Evolutionary conservation across 805 yeast genomes (phyloP).

Genomic region (Metschnikowia noctiluminum): DNA sequence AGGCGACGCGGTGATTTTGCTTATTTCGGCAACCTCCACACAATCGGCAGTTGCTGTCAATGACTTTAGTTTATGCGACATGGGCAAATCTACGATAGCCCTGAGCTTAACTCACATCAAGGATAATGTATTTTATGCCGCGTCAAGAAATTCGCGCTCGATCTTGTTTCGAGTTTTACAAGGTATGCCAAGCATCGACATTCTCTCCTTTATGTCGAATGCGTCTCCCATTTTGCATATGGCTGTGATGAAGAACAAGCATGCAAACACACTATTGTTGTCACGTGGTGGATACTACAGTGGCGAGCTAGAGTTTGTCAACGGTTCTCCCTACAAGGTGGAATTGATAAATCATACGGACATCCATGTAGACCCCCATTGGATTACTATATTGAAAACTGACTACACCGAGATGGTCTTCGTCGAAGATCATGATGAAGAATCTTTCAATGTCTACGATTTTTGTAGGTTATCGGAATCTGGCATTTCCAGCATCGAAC

Average conservation of each 20-base stretch:
- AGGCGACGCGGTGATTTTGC: constrained; percentile 29
- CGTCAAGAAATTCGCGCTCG: constrained; percentile 30
- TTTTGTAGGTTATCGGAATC: no score
- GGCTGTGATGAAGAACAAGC: constrained; percentile 6
- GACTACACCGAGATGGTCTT: background rate
- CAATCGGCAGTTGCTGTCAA: constrained; percentile 5
- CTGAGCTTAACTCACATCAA: constrained; percentile 24
- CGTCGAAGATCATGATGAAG: background rate
- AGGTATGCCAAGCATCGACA: constrained; percentile 24
- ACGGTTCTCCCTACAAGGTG: constrained; percentile 1
- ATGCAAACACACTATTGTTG: constrained; percentile 15
- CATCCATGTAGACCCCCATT: background rate
- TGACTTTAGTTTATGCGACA: constrained; percentile 20
- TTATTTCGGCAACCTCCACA: constrained; percentile 10
- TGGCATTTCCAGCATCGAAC: background rate
- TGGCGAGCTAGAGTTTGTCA: constrained; percentile 24
- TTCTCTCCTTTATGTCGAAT: constrained; percentile 20
- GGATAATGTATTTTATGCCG: constrained; percentile 27
- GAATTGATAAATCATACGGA: background rate
- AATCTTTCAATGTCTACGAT: background rate
- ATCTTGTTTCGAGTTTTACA: constrained; percentile 27
- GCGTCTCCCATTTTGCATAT: constrained; percentile 34
- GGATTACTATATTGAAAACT: background rate
- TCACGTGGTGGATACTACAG: constrained; percentile 37
- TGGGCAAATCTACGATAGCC: constrained; percentile 34